A percentile compares a stretch with the other conserved stretches of the same genome.
phyloP scores from a whole-genome alignment of 306 rosid genomes.

The Biancaea sappan region DNA sequence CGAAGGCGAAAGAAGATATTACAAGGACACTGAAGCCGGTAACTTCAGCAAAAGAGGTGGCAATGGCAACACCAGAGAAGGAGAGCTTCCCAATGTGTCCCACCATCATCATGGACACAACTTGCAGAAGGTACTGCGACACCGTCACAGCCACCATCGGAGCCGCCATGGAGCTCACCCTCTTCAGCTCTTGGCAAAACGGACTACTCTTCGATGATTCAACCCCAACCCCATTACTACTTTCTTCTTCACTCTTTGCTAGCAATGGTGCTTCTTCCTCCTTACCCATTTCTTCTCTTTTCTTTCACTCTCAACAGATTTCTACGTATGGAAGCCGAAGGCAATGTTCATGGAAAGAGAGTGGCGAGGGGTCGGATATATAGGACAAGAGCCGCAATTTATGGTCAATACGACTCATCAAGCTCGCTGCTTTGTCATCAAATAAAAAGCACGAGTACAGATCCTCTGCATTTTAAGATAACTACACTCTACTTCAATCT shows the following conservation, averaged over 20 bases:
- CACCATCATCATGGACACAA: constrained; percentile 50
- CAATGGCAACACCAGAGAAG: constrained; percentile 55
- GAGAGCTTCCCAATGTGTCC: constrained; percentile 50
- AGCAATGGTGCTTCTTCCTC: constrained; percentile 32
- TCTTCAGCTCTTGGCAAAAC: constrained; percentile 39
- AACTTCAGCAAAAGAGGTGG: constrained; percentile 49
- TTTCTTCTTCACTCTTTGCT: constrained; percentile 12
- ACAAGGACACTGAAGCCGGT: constrained; percentile 45
- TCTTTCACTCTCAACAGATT: constrained; percentile 8
- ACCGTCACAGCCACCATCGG: constrained; percentile 54
- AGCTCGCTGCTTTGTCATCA: too few relatives aligned
- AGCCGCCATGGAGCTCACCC: constrained; percentile 44
- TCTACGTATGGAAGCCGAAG: background rate
- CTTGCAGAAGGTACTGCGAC: constrained; percentile 47
- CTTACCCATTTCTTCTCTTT: constrained; percentile 22
- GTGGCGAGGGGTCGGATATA: background rate
- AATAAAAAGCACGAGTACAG: too few relatives aligned
- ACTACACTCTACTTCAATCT: too few relatives aligned
- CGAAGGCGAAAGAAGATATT: background rate
- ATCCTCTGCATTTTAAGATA: too few relatives aligned
- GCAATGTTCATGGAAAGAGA: background rate
- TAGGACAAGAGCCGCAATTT: background rate
- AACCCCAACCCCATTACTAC: background rate
- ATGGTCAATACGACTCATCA: too few relatives aligned
- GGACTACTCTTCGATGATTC: constrained; percentile 1